phyloP scores from a whole-genome alignment of 768 basidiomycete genomes.

The Suillus discolor region DNA sequence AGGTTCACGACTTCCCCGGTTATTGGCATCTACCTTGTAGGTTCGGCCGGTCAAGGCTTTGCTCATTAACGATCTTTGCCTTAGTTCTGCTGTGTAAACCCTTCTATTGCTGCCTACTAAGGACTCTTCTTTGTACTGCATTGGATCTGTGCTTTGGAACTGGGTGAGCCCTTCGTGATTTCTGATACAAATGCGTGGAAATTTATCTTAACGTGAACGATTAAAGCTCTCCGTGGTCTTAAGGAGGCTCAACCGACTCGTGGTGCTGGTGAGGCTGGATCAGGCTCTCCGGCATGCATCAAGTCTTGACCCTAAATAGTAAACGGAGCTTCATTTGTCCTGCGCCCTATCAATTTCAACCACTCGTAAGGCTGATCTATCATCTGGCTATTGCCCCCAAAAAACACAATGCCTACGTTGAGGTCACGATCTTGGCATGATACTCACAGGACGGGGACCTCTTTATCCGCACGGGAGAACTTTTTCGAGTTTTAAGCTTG shows the following conservation, averaged over 20 bases:
- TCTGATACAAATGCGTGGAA: neutral
- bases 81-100: neutral
- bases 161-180: neutral
- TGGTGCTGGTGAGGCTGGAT: slow-evolving; percentile 5
- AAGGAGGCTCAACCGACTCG: slow-evolving; percentile 5
- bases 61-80: slow-evolving; percentile 1
- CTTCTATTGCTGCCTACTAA: neutral
- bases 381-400: neutral
- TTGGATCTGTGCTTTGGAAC: neutral
- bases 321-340: neutral
- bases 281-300: slow-evolving; percentile 1
- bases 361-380: neutral
- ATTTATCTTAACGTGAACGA: neutral
- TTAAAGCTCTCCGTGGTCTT: slow-evolving; percentile 2
- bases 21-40: neutral
- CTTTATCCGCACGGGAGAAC: slow-evolving; percentile 2
- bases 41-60: neutral
- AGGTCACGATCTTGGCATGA: neutral
- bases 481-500: slow-evolving; percentile 1
- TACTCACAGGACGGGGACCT: neutral
- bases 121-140: slow-evolving; percentile 3
- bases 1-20: neutral
- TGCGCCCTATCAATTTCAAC: slow-evolving; percentile 1
- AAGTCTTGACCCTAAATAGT: neutral
- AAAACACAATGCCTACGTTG: neutral